phyloP scores from a whole-genome alignment of 2,329 filamentous ascomycete species.

The Fusarium redolens region DNA sequence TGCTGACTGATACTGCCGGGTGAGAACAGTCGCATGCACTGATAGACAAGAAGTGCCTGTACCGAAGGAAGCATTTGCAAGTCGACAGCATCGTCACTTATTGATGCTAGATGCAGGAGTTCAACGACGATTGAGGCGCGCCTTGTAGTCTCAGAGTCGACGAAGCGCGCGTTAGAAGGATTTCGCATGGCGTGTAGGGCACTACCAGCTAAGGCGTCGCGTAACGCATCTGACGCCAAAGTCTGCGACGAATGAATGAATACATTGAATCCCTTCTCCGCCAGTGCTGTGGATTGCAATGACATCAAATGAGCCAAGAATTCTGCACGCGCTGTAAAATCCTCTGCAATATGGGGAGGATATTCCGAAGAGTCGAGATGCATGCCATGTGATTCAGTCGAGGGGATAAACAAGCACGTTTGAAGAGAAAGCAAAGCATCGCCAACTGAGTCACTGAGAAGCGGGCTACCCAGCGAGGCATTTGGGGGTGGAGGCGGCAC shows the following conservation, averaged over 20 bases:
- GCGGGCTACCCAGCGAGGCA: background rate
- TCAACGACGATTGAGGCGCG: background rate
- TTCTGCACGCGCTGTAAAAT: background rate
- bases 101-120: background rate
- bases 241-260: background rate
- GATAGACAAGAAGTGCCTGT: background rate
- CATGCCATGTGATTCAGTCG: background rate
- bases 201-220: background rate
- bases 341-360: background rate
- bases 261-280: background rate
- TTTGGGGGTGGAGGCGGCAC: background rate
- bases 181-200: background rate
- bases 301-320: background rate
- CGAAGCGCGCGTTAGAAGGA: background rate
- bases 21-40: background rate
- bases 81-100: rapidly evolving
- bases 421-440: background rate
- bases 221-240: background rate
- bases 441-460: no score
- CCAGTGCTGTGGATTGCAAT: background rate
- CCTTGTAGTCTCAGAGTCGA: background rate
- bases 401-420: rapidly evolving
- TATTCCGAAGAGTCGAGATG: background rate
- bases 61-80: background rate
- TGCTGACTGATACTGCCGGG: background rate